These are phyloP conservation scores for Rhynchospora tenuis DNA, from an alignment of 176 grass and related monocot species.

Conservation along the genomic window DNA sequence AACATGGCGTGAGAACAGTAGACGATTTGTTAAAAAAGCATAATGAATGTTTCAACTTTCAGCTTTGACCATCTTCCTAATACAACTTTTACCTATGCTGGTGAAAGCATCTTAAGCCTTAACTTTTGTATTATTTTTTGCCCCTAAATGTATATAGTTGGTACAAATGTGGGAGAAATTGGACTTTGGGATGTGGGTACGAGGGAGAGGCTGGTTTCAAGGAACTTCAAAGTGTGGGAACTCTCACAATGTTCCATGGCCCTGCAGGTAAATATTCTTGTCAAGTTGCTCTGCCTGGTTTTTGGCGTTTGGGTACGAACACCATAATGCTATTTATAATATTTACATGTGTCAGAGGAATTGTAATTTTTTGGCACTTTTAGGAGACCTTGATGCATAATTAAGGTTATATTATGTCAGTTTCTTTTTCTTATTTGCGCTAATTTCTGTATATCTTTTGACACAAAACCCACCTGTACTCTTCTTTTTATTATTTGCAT, in stretches of 20 bases:
- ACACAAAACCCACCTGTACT: neutral
- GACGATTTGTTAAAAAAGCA: neutral
- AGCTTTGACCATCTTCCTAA: neutral
- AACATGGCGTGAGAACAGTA: neutral
- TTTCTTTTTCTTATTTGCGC: neutral
- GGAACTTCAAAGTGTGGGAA: constrained; percentile 98
- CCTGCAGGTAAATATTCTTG: constrained; percentile 52
- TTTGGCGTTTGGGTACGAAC: neutral
- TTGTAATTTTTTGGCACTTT: neutral
- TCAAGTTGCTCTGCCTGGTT: neutral
- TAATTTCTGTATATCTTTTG: neutral
- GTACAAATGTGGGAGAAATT: constrained; percentile 96
- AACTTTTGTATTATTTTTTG: neutral
- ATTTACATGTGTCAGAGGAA: neutral
- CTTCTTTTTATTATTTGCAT: neutral
- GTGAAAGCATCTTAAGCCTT: neutral
- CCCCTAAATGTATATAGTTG: constrained; percentile 52
- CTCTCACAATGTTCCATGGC: constrained; percentile 63
- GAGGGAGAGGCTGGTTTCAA: constrained; percentile 66
- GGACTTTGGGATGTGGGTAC: constrained; percentile 97
- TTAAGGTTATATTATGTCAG: neutral
- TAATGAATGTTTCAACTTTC: neutral
- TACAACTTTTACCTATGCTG: neutral
- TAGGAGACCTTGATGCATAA: neutral
- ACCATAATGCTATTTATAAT: neutral